Evolutionary conservation across 2,329 filamentous ascomycete genomes (phyloP), one percentile per base, ranked within the genome.

Genomic region (Penicillium crustosum): DNA sequence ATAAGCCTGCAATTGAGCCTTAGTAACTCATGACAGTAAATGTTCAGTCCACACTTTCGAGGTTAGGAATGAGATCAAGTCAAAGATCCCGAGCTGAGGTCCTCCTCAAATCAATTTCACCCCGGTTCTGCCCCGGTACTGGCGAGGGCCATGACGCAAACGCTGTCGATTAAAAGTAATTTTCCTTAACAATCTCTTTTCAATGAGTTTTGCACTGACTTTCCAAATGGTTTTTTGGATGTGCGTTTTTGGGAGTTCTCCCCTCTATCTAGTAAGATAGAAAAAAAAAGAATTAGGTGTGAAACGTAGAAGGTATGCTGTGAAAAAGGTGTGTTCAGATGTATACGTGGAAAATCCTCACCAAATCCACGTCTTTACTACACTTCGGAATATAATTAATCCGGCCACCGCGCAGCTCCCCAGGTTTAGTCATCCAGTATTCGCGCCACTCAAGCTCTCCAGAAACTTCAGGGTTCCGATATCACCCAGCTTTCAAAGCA

Each of bases 391-490:
- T 8, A 64, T 59, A 43, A 15, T 58, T 65, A 44, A 19, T 60
- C 63, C 55, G 58, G 27, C 58, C 50, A 49, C 17, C 52, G 54
- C 10, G 13, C 23, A 61, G 45, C 58, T 61, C 56, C 56, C 55
- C 19, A 38, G 45, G 41, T 53, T 71, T 70, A 72, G 69, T 72
- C 66, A 55, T 50, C 45, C n/a, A 19, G 17, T 8, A 19, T 49
- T 31, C 29, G 12, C 49, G 55, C 59, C 61, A 60, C 59, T 62
- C 49, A 60, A 72, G 68, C 70, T 72, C 64, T 71, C 70, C 70
- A 73, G 70, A 73, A 73, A 67, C 70, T 73, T 72, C 70, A 68
- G 63, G 60, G 61, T 63, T 65, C 55, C 43, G 53, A 56, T 57
- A 60, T 58, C 57, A 58, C 41, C 39, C 54, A 68, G 60, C 66